Base-by-base conservation (phyloP, 768 basidiomycete genomes). In the Phlegmacium glaucopus region DNA sequence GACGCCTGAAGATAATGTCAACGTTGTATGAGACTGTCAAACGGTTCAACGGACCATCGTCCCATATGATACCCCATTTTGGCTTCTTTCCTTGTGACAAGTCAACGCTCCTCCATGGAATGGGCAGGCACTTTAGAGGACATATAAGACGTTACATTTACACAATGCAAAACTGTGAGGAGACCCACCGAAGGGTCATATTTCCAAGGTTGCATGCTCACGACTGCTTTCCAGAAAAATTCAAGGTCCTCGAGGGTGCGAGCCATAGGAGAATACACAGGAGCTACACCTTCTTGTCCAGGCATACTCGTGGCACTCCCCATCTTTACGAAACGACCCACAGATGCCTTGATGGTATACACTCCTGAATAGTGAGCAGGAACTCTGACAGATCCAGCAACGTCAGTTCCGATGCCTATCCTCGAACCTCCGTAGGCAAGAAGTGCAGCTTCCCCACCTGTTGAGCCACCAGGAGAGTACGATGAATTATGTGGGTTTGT, bases 301-400 rank as follows among this genome's bases (percentile, higher is more conserved):
- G 75, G 74, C 43, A 78, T 70, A 49, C 69, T 67, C 37, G 74
- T 67, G 27, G 53, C 57, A 44, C 66, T 74, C 9, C 79, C 81
- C 10, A 61, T 70, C 57, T 63, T 77, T 18, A 68, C 63, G 53
- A 80, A 77, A 29, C 83, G 65, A 32, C 74, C 67, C 45, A 67
- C 63, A 13, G 77, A 78, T 1, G 76, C 65, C 58, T 77, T 79
- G 60, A 84, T 72, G 7, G 76, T 68, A 61, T 82, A 85, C 1
- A 82, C 63, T 0, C 84, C 86, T 37, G 80, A 81, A 54, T 77
- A 83, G 47, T 84, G 78, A 1, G 85, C 76, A 3, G 86, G 86
- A 7, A 75, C 75, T 15, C 85, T 75, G 34, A 89, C 77, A 26
- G 79, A 81, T 3, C 85, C 87, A 9, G 79, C 85, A 16, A 87